Evolutionary conservation across 176 grass and related monocot species (phyloP), one percentile per base, ranked within the genome.

Genomic region (Eleusine indica): DNA sequence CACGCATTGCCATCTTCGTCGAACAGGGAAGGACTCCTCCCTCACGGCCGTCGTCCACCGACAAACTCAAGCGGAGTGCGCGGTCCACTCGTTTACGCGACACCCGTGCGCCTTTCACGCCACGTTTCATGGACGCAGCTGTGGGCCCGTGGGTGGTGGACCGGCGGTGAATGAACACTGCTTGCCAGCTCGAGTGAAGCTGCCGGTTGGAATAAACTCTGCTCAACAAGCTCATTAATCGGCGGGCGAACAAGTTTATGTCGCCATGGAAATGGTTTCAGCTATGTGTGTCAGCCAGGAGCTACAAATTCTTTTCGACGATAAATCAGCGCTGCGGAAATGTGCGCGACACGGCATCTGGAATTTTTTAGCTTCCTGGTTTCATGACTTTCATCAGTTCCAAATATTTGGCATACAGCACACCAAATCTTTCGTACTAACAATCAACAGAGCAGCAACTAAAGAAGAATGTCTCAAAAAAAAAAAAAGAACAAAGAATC

Each of bases 401-500:
- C 2, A 77, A n/a, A 15, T 54, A 32, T 38, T 37, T 49, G 70
- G 57, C 28, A 5, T 18, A 67, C 30, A 70, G 4, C 40, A 77
- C 46, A 39, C 40, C 10, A 15, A 77, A 81, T 52, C 15, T 72
- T 66, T 30, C 14, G 54, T 72, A 48, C 19, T 61, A 83, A 35
- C 32, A 68, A 80, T 79, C 57, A 49, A 73, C 75, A 18, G 85
- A 80, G 41, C 29, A 85, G 85, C 16, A 76, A 61, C 28, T 6
- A 4, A 58, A 77, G 75, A 78, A 35, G 32, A 35, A 35, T 35
- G 32, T 35, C 32, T 35, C 32, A 35, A 35, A 35, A 35, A 35
- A 35, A 35, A 2, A 35, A 35, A 30, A 74, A 81, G 43, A 21
- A 46, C 9, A 25, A 40, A 30, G 65, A 51, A 54, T 22, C 9